Percentiles rank a stretch among this genome's conserved stretches.
Conservation (phyloP, 2,329 filamentous ascomycete species). For the Moelleriella libera region DNA sequence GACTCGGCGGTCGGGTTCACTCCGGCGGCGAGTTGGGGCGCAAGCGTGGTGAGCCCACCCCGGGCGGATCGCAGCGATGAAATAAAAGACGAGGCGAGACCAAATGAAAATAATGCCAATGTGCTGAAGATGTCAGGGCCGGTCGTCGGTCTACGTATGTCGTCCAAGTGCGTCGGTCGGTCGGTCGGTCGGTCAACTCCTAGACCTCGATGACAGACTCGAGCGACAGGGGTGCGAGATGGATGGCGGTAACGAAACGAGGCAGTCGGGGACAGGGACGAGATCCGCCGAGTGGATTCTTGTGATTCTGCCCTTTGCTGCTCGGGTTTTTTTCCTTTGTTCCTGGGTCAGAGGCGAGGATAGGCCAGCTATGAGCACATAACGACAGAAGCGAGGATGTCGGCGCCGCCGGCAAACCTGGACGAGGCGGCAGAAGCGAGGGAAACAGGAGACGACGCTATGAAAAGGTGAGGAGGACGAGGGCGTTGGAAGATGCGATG, state of each 20-base stretch:
- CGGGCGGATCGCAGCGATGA: too few relatives aligned
- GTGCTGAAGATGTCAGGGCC: too few relatives aligned
- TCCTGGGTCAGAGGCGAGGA: neutral
- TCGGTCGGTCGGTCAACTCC: neutral
- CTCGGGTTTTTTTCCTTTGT: neutral
- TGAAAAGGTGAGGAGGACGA: neutral
- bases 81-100: too few relatives aligned
- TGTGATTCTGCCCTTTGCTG: neutral
- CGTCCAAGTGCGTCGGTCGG: neutral
- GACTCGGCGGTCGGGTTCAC: too few relatives aligned
- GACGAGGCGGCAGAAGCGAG: neutral
- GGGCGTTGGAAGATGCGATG: too few relatives aligned
- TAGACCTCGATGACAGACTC: neutral
- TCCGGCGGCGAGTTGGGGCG: too few relatives aligned
- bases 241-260: neutral
- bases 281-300: too few relatives aligned
- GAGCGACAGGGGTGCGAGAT: neutral
- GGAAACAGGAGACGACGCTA: neutral
- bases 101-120: too few relatives aligned
- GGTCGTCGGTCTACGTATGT: too few relatives aligned
- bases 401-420: conserved; percentile 1
- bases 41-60: too few relatives aligned
- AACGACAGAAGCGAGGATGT: conserved; percentile 3
- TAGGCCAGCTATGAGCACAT: conserved; percentile 17
- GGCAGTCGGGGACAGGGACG: too few relatives aligned